Conservation (phyloP, 2,329 filamentous ascomycete genomes). For the Aspergillus niger region DNA sequence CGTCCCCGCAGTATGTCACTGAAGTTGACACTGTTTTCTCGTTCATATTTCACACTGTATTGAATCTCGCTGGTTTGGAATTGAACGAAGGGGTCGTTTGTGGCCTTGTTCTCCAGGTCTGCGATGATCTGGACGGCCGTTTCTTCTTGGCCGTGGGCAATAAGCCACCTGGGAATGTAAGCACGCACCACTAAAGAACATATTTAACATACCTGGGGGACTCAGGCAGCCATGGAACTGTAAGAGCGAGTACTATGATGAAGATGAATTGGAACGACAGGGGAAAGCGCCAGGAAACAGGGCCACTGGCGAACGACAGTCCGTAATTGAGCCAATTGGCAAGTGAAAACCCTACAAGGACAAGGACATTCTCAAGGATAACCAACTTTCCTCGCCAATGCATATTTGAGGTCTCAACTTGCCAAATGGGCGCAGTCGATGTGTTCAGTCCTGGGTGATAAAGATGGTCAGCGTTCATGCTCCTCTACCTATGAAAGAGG, state of each 20-base stretch:
- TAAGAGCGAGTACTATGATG: conserved; percentile 6
- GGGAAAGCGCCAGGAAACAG: conserved; percentile 14
- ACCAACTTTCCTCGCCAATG: conserved; percentile 51
- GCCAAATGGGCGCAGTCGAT: conserved; percentile 47
- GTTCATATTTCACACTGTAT: conserved; percentile 53
- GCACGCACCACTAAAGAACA: not conserved
- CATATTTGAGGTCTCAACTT: conserved; percentile 15
- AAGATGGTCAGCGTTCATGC: not conserved
- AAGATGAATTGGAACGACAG: conserved; percentile 17
- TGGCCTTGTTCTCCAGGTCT: conserved; percentile 27
- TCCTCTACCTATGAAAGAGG: not conserved
- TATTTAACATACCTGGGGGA: conserved; percentile 10
- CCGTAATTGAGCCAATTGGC: conserved; percentile 16
- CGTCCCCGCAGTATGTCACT: conserved; percentile 51
- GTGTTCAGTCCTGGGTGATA: conserved; percentile 48
- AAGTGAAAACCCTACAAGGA: conserved; percentile 11
- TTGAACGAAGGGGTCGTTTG: conserved; percentile 46
- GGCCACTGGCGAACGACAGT: conserved; percentile 6
- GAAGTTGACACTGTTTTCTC: conserved; percentile 53
- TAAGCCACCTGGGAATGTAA: conserved; percentile 17
- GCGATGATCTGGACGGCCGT: conserved; percentile 49
- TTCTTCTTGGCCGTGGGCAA: conserved; percentile 24
- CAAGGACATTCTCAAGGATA: conserved; percentile 41
- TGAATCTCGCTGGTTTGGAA: conserved; percentile 49
- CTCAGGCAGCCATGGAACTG: conserved; percentile 13